Percentiles rank a stretch among this genome's conserved stretches.
phyloP scores from a whole-genome alignment of 768 basidiomycete genomes.

The Candolleomyces eurysporus region DNA sequence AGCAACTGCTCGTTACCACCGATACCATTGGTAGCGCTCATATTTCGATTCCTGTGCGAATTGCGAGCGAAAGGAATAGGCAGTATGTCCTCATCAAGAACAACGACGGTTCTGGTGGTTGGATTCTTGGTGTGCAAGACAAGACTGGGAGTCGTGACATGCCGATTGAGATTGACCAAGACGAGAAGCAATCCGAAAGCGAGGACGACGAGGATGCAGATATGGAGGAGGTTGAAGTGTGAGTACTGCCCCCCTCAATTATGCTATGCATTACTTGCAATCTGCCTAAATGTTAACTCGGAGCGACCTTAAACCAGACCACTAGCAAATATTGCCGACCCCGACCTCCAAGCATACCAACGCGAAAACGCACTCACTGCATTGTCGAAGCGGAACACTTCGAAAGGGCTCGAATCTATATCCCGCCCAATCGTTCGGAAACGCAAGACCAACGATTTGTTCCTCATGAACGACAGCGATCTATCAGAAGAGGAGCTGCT shows the following conservation, averaged over 20 bases:
- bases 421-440: conserved; percentile 28
- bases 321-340: conserved; percentile 39
- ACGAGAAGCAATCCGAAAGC: conserved; percentile 42
- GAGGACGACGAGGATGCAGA: conserved; percentile 59
- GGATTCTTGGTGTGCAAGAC: conserved; percentile 91
- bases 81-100: conserved; percentile 96
- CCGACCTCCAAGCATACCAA: conserved; percentile 63
- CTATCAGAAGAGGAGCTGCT: conserved; percentile 47
- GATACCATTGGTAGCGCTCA: conserved; percentile 90
- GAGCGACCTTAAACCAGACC: conserved; percentile 27
- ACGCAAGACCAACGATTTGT: conserved; percentile 43
- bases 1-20: conserved; percentile 88
- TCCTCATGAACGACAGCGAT: conserved; percentile 37
- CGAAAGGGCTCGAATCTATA: conserved; percentile 27
- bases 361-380: conserved; percentile 60
- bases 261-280: too few species aligned
- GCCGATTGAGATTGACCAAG: conserved; percentile 83
- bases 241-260: conserved; percentile 20
- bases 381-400: conserved; percentile 48
- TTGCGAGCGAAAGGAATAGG: conserved; percentile 92
- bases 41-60: conserved; percentile 86
- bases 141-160: conserved; percentile 74
- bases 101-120: conserved; percentile 82
- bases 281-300: background rate
- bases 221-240: conserved; percentile 85